Base-by-base conservation (phyloP, 2,329 filamentous ascomycete genomes). In the Colletotrichum plurivorum region DNA sequence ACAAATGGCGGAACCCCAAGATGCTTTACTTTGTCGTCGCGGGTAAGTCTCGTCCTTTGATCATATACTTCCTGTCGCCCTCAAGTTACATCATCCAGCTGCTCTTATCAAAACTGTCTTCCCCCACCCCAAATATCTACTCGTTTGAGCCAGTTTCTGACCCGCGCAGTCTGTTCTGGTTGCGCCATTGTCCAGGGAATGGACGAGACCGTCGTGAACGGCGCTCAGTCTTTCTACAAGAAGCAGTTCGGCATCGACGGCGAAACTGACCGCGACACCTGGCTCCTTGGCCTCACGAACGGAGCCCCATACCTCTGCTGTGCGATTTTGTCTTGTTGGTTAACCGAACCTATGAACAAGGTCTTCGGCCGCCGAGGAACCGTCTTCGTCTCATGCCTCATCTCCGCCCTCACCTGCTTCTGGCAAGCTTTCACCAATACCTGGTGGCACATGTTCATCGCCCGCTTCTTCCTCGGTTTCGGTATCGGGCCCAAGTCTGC, bases 191-290 rank as follows among this genome's bases (percentile, higher is more conserved):
- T 69, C 5, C 89, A 91, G 73, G 90, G 90, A 72, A 90, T 90
- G 87, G 88, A 91, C 74, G 87, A 91, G 75, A 89, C 88, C 0
- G 89, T 89, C 2, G 88, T 90, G 55, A 90, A 90, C 68, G 89
- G 89, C 45, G 89, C 88, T 4, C 89, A 91, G 71, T 83, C 89
- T 15, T 80, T 75, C 12, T 79, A 79, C 49, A 79, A 78, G 9
- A 10, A 60, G 0, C 76, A 77, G 7, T 80, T 81, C 13, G 16
- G 70, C 0, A 77, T 80, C 68, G 79, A 22, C 75, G 84, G 67
- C 80, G 80, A 18, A 10, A 36, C 8, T 4, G 31, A 36, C 8
- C 31, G 31, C 31, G 31, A 36, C 31, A 36, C 31, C 60, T 72
- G 13, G 86, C 78, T 91, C 41, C 75, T 83, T 12, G 90, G 88